Percentiles rank a stretch among this genome's conserved stretches.
Evolutionary conservation across 176 grass and related monocot genomes (phyloP).

Genomic region (Ensete ventricosum): DNA sequence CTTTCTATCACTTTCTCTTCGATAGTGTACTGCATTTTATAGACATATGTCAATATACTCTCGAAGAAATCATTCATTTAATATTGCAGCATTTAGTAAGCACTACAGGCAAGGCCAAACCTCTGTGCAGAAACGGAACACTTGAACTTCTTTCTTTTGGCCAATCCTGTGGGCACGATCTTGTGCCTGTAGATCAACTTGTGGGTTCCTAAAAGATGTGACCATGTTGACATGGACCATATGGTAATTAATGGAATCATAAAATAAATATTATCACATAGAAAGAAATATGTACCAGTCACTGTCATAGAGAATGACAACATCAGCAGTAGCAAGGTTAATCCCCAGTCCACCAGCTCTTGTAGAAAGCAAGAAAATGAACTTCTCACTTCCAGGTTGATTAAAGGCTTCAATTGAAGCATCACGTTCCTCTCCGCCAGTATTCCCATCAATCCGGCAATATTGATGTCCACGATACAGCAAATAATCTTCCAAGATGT

Average conservation of each 20-base stretch:
- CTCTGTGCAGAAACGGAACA: conserved; percentile 69
- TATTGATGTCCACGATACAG: conserved; percentile 50
- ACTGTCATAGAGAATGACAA: conserved; percentile 80
- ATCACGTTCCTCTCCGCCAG: conserved; percentile 59
- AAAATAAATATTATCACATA: background rate
- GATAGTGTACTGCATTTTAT: conserved; percentile 71
- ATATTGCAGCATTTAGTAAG: conserved; percentile 1
- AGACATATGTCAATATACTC: background rate
- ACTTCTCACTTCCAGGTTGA: conserved; percentile 52
- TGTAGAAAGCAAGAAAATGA: conserved; percentile 63
- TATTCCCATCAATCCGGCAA: conserved; percentile 65
- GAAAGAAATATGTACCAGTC: conserved; percentile 36
- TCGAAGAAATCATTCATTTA: background rate
- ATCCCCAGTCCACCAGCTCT: conserved; percentile 69
- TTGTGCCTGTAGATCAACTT: conserved; percentile 73
- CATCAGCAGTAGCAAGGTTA: conserved; percentile 68
- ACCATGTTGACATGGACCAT: background rate
- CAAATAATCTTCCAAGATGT: conserved; percentile 72
- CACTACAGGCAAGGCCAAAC: conserved; percentile 2
- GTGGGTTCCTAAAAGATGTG: conserved; percentile 49
- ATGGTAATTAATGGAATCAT: background rate
- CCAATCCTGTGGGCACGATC: conserved; percentile 79
- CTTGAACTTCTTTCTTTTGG: conserved; percentile 84
- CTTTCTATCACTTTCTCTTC: conserved; percentile 99
- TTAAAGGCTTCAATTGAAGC: conserved; percentile 64